phyloP scores from a whole-genome alignment of 495 filamentous ascomycete genomes.

The Aspergillus panamensis region DNA sequence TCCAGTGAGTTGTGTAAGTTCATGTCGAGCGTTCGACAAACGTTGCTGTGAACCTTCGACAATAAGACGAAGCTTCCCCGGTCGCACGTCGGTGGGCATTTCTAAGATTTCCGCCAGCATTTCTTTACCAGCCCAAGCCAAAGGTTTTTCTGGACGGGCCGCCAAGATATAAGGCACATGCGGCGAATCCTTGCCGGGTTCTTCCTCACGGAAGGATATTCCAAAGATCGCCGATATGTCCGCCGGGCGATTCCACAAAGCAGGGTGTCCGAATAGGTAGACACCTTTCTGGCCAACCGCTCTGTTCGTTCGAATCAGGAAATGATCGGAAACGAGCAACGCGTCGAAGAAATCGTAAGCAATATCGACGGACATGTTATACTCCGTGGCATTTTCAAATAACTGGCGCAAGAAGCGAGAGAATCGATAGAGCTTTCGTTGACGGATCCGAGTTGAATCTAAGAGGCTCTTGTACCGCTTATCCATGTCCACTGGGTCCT shows the following conservation, averaged over 20 bases:
- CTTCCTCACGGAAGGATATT: conserved; percentile 80
- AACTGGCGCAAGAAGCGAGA: conserved; percentile 82
- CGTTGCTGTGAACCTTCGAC: conserved; percentile 82
- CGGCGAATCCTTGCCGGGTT: conserved; percentile 62
- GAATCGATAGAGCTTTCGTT: conserved; percentile 83
- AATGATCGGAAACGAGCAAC: conserved; percentile 81
- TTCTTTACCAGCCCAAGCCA: conserved; percentile 79
- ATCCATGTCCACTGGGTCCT: conserved; percentile 83
- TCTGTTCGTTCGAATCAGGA: conserved; percentile 61
- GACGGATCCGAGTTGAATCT: conserved; percentile 91
- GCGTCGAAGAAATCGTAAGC: conserved; percentile 73
- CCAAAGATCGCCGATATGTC: conserved; percentile 83
- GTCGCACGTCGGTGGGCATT: conserved; percentile 78
- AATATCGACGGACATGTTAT: conserved; percentile 65
- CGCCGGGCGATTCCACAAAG: conserved; percentile 65
- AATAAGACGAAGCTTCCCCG: conserved; percentile 82
- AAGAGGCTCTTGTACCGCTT: conserved; percentile 93
- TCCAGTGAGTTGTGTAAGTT: conserved; percentile 72
- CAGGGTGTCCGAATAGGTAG: conserved; percentile 80
- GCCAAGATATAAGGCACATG: conserved; percentile 77
- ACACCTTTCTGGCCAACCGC: conserved; percentile 65
- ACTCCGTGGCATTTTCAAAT: conserved; percentile 95
- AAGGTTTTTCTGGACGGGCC: conserved; percentile 71
- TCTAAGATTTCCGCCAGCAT: conserved; percentile 67
- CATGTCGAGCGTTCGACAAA: conserved; percentile 68